Percentiles rank a stretch among this genome's conserved stretches.
phyloP scores from a whole-genome alignment of 495 filamentous ascomycete species.

The Cetradonia linearis region DNA sequence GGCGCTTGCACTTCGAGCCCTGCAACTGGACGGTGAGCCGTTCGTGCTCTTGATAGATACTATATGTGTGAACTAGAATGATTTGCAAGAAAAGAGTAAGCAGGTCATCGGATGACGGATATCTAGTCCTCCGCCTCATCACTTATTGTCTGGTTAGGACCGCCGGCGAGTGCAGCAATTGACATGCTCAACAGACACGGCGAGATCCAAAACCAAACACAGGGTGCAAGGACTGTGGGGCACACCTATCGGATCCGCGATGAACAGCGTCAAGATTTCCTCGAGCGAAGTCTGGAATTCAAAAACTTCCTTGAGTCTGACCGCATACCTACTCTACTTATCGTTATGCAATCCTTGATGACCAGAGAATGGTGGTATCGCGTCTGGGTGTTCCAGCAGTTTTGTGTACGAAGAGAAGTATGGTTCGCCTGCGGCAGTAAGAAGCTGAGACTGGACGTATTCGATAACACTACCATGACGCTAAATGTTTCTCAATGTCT shows the following conservation, averaged over 20 bases:
- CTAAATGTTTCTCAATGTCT: neutral
- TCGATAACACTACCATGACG: neutral
- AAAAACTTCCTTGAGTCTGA: neutral
- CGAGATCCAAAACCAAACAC: too few relatives aligned
- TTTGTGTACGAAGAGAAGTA: neutral
- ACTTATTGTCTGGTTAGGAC: neutral
- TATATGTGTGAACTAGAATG: neutral
- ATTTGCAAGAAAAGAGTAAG: neutral
- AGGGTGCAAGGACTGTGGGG: neutral
- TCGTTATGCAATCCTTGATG: neutral
- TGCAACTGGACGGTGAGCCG: neutral
- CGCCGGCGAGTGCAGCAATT: neutral
- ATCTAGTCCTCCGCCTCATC: neutral
- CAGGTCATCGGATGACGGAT: neutral
- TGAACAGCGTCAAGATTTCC: neutral
- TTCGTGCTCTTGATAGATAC: constrained; percentile 1
- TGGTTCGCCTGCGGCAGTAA: neutral
- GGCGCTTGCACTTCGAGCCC: neutral
- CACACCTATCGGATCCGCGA: neutral
- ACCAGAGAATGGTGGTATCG: neutral
- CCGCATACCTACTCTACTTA: neutral
- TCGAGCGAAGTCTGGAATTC: neutral
- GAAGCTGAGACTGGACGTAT: neutral
- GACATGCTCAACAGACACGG: neutral
- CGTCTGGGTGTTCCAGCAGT: neutral